A percentile compares a stretch with the other conserved stretches of the same genome.
Evolutionary conservation across 225 moss, liverwort and hornwort genomes (phyloP).

Genomic region (Marchantia paleacea): DNA sequence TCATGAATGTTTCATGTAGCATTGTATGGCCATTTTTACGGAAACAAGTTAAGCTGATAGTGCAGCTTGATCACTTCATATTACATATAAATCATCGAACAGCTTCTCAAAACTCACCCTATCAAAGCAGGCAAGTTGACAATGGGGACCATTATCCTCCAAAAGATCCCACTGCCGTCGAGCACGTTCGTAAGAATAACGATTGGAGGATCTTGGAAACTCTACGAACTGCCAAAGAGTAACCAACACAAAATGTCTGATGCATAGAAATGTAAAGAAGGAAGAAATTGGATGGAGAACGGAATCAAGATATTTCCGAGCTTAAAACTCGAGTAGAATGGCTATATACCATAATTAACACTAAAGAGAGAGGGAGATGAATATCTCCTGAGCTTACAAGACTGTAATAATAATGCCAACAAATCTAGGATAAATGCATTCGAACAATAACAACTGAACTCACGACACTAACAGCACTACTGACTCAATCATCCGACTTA

Average conservation of each 20-base stretch:
- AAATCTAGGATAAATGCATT: neutral
- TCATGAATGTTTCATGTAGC: neutral
- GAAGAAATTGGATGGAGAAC: neutral
- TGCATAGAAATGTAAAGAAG: no score
- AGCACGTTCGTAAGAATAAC: conserved; percentile 63
- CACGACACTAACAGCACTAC: neutral
- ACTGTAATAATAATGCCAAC: neutral
- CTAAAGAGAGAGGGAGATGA: neutral
- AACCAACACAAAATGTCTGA: neutral
- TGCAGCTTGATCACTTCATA: neutral
- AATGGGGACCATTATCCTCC: conserved; percentile 62
- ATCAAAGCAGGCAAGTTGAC: conserved; percentile 82
- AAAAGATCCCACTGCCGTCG: conserved; percentile 74
- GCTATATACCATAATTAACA: neutral
- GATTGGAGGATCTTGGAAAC: conserved; percentile 81
- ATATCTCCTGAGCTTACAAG: neutral
- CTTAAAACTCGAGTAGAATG: neutral
- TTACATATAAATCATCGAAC: neutral
- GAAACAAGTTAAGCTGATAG: neutral
- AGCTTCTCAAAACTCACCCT: conserved; percentile 47
- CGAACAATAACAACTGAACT: neutral
- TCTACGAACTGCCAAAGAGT: conserved; percentile 63
- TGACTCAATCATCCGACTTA: neutral
- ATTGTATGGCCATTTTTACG: neutral
- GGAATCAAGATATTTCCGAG: neutral